Percentiles rank a stretch among this genome's conserved stretches.
phyloP scores from a whole-genome alignment of 1,139 yeast genomes.

The Nakaseomyces delphensis region DNA sequence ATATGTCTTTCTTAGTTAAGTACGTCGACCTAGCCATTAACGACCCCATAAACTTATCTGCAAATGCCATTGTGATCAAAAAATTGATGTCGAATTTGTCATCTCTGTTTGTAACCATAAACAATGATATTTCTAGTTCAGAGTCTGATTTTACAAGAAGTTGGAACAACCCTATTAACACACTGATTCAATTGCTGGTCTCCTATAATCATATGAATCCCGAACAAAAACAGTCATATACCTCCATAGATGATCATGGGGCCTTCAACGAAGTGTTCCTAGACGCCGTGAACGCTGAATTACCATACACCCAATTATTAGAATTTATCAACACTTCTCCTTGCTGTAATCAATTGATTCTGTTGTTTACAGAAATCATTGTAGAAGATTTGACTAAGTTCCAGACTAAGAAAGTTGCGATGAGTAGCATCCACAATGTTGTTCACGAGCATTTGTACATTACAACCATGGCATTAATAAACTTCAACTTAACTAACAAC shows the following conservation, averaged over 20 bases:
- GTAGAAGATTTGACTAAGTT: conserved; percentile 43
- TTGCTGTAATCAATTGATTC: conserved; percentile 22
- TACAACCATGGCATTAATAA: conserved; percentile 28
- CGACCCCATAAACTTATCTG: conserved; percentile 14
- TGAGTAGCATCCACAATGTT: conserved; percentile 23
- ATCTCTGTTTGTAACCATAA: conserved; percentile 38
- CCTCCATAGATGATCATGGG: background rate
- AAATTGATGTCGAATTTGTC: conserved; percentile 49
- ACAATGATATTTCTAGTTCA: conserved; percentile 10
- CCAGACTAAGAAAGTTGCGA: conserved; percentile 23
- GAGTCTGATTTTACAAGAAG: conserved; percentile 9
- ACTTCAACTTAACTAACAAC: conserved; percentile 19
- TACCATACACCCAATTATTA: conserved; percentile 25
- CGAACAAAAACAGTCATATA: conserved; percentile 12
- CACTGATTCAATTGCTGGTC: conserved; percentile 25
- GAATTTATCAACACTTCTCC: conserved; percentile 20
- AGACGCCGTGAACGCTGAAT: conserved; percentile 12
- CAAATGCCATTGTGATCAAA: conserved; percentile 33
- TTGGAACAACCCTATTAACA: conserved; percentile 38
- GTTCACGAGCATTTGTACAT: conserved; percentile 29
- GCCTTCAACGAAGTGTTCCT: conserved; percentile 11
- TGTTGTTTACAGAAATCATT: conserved; percentile 41
- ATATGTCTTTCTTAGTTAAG: conserved; percentile 23
- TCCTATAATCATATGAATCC: conserved; percentile 12
- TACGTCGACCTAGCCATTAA: conserved; percentile 5